These are phyloP conservation scores for Ustilago vetiveriae DNA, from an alignment of 1,284 basidiomycete species.

Conservation along the genomic window DNA sequence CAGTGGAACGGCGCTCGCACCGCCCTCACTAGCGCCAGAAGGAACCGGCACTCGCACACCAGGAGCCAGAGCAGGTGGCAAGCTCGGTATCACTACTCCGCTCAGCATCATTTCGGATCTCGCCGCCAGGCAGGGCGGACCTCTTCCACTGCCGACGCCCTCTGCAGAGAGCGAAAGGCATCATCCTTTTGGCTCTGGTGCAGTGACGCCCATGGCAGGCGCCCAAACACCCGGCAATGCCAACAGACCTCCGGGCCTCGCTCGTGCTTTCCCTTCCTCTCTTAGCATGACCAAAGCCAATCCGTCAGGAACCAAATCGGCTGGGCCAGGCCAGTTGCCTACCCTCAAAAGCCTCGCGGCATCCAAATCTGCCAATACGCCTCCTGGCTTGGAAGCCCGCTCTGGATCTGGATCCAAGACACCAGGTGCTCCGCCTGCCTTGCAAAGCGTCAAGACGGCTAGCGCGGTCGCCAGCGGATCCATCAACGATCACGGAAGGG, in stretches of 20 bases:
- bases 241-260: conserved; percentile 26
- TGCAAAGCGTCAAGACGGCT: conserved; percentile 15
- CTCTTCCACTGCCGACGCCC: conserved; percentile 30
- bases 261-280: conserved; percentile 38
- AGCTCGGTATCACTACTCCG: conserved; percentile 52
- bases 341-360: conserved; percentile 30
- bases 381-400: too few relatives aligned
- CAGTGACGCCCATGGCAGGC: conserved; percentile 58
- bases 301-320: conserved; percentile 12
- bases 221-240: conserved; percentile 52
- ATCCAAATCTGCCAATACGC: conserved; percentile 1
- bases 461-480: conserved; percentile 47
- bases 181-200: conserved; percentile 61
- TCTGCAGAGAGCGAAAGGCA: conserved; percentile 51
- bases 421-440: conserved; percentile 6
- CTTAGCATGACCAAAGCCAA: conserved; percentile 51
- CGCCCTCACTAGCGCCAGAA: conserved; percentile 24
- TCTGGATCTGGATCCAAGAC: conserved; percentile 24
- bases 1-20: conserved; percentile 36
- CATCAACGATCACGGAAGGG: conserved; percentile 54
- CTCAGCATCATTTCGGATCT: conserved; percentile 67
- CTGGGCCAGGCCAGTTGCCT: conserved; percentile 35
- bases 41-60: conserved; percentile 47
- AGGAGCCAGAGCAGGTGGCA: conserved; percentile 50
- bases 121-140: conserved; percentile 56